Conservation (phyloP, 257 asterid genomes). For the Solanum boliviense region DNA sequence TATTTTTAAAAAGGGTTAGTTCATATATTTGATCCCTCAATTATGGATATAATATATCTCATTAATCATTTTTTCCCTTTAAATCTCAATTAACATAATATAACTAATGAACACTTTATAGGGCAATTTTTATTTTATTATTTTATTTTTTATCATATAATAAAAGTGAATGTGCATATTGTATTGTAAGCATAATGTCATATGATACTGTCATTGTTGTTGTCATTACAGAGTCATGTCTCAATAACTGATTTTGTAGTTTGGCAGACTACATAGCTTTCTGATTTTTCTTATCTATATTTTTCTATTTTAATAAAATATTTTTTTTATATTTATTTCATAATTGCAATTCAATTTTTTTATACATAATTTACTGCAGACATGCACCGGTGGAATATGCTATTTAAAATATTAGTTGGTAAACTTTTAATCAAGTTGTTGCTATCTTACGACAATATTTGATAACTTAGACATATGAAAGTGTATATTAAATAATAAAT, state of each 20-base stretch:
- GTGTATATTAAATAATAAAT: neutral
- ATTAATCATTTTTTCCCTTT: neutral
- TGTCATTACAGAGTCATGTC: neutral
- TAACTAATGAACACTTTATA: neutral
- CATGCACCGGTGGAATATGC: neutral
- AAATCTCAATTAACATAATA: neutral
- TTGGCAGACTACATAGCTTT: neutral
- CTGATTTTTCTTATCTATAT: neutral
- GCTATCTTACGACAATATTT: neutral
- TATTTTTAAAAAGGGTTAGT: neutral
- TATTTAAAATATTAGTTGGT: neutral
- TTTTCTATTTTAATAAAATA: neutral
- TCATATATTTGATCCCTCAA: neutral
- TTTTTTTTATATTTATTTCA: neutral
- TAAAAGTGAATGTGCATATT: neutral
- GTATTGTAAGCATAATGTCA: neutral
- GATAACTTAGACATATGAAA: neutral
- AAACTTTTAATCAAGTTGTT: neutral
- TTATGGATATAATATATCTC: neutral
- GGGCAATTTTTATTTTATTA: neutral
- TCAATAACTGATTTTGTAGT: neutral
- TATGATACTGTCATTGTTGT: neutral
- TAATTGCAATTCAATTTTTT: neutral
- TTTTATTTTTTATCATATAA: neutral
- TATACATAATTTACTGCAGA: neutral